A percentile compares a stretch with the other conserved stretches of the same genome.
phyloP scores from a whole-genome alignment of 257 asterid species.

The Perilla frutescens region DNA sequence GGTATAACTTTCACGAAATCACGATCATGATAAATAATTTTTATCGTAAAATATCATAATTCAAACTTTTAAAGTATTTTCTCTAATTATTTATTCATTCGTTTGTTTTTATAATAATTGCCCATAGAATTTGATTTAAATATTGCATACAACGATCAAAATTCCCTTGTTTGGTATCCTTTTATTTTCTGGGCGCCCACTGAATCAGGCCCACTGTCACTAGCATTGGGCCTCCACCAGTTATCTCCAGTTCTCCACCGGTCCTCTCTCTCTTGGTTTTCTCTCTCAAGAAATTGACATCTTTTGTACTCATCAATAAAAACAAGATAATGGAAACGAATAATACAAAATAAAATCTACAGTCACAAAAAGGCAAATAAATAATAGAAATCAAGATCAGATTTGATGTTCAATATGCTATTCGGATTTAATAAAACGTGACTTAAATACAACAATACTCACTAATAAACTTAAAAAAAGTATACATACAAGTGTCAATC shows the following conservation, averaged over 20 bases:
- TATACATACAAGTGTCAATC: too few relatives aligned
- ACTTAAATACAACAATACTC: background rate
- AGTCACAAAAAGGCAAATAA: slow-evolving; percentile 8
- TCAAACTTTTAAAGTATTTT: too few relatives aligned
- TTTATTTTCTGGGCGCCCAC: slow-evolving; percentile 18
- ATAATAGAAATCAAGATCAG: background rate
- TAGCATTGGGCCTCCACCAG: slow-evolving; percentile 27
- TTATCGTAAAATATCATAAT: too few relatives aligned
- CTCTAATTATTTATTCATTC: too few relatives aligned
- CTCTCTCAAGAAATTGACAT: slow-evolving; percentile 14
- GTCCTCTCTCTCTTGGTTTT: too few relatives aligned
- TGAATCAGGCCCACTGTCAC: slow-evolving; percentile 27
- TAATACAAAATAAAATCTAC: background rate
- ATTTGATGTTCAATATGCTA: slow-evolving; percentile 4
- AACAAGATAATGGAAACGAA: slow-evolving; percentile 14
- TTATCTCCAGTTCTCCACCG: background rate
- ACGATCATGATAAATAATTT: too few relatives aligned
- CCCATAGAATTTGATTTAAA: background rate
- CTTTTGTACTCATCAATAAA: slow-evolving; percentile 11
- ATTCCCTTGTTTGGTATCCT: background rate
- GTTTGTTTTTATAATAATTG: background rate
- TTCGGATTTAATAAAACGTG: slow-evolving; percentile 16
- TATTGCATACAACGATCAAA: background rate
- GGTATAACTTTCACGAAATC: too few relatives aligned
- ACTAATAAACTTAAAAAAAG: background rate